Evolutionary conservation across 1,139 yeast species (phyloP), one percentile per base, ranked within the genome.

Genomic region (Candida mesenterica): DNA sequence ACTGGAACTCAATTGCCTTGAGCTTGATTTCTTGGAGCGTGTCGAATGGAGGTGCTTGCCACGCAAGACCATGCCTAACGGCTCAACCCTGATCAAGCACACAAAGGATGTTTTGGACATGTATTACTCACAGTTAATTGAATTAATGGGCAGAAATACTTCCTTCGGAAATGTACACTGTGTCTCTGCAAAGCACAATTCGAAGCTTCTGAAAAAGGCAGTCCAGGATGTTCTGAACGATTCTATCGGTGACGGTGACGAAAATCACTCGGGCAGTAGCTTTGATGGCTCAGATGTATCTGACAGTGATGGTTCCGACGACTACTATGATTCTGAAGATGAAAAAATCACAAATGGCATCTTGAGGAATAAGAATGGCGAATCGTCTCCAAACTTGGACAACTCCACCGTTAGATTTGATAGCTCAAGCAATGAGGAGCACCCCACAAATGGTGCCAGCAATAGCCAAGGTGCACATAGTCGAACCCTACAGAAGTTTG

Each of bases 1-100:
- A 29, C 75, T 82, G 41, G 98, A 92, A 57, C 68, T 92, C 46
- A 92, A 92, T 57, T 73, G 92, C 40, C 67, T 92, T 31, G 98
- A 92, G 55, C 79, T 85, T 38, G 97, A 92, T 59, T 89, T 92
- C 52, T 70, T 92, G 36, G 77, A 77, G 32, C 68, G 92, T 44
- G 92, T 92, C 9, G 81, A 82, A 44, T 92, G 94, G 78, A 69
- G 63, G 39, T 65, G 72, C 36, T 57, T 70, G 19, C 75, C 76
- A 0, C 63, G 68, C 8, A 66, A 62, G 41, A 62, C 47, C 41
- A 52, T 39, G 25, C 36, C 40, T 7, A 35, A 42, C 17, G 46
- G 46, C 18, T 30, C 37, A 12, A 34, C 39, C 28, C 32, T 50
- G 28, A 67, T 68, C 28, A 56, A 52, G 33, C 63, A 59, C 44